Evolutionary conservation across 2,329 filamentous ascomycete genomes (phyloP), one percentile per base, ranked within the genome.

Genomic region (Coleophoma cylindrospora): DNA sequence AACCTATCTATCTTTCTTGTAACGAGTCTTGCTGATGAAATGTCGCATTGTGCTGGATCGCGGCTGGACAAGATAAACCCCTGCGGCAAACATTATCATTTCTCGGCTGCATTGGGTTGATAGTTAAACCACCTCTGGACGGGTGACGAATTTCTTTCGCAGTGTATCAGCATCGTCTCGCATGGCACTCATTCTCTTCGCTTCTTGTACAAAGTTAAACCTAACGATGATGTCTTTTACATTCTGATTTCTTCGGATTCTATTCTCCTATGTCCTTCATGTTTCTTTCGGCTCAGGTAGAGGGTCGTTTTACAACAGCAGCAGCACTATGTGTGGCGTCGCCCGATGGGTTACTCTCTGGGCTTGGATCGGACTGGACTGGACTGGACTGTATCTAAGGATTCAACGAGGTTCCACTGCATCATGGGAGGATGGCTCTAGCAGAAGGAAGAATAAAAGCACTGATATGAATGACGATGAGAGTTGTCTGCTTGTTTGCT

Each of bases 1-100:
- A 40, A 40, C 40, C 47, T 50, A 53, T 50, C 50, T 54, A 53
- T 56, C 57, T 51, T 60, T 54, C 59, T 53, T 38, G 51, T 17
- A 40, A 53, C 47, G 43, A 52, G 55, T 48, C 57, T 58, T 46
- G 46, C 41, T 44, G 45, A 49, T 50, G 40, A 33, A 41, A 55
- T 54, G 53, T 53, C 48, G 55, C 47, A 47, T 49, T 53, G 50
- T 15, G 40, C 54, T 51, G 54, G 55, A 50, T 48, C 48, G 45
- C 45, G 50, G 49, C 40, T 34, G 36, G 43, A 49, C 52, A 57
- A 54, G 33, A 27, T 34, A 40, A 27, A 27, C 2, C 27, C 45
- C 15, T 49, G 53, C 44, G 50, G 49, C 50, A 51, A 3, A 19
- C 19, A 43, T 49, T 45, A 45, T 51, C 45, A 48, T 22, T 36